Base-by-base conservation (phyloP, 371 early-diverging fungal species). In the Lichtheimia hyalospora region DNA sequence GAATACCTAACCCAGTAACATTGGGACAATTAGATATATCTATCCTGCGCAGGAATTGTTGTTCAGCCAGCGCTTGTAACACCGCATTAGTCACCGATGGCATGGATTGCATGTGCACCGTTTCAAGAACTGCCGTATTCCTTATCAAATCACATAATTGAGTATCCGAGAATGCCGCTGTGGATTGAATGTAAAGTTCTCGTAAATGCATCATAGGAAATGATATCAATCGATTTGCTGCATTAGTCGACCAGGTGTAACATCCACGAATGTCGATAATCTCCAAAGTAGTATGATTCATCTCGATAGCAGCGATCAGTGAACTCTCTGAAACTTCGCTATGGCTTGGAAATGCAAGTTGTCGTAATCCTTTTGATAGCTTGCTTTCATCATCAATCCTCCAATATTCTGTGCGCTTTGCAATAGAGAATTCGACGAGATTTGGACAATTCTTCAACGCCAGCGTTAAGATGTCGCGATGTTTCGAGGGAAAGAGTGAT, bases 1-100 rank as follows among this genome's bases (percentile, higher is more conserved):
- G 60, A 0, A 78, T 5, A 0, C 75, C 75, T 2, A 52, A 25
- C 10, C 78, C 78, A 3, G 75, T 75, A 1, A 78, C 58, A 2
- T 52, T 52, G 21, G 23, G 57, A 18, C 71, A 70, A 5, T 51
- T 28, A 1, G 70, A 65, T 4, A 78, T 53, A 57, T 78, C 69
- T 1, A 78, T 16, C 4, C 41, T 2, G 15, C 27, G 46, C 6
- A 70, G 43, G 13, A 52, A 40, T 12, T 24, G 25, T 18, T 57
- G 51, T 4, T 34, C 51, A 4, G 52, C 57, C 12, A 78, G 7
- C 5, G 54, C 62, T 3, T 27, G 53, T 10, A 71, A n/a, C 5
- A 69, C 51, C 0, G 16, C 25, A 40, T 74, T 71, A 15, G 57
- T 66, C 0, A 73, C 63, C 23, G 46, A 41, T 4, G 34, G 27